phyloP scores from a whole-genome alignment of 116 monocot species.

The Papilionanthe hybrid region DNA sequence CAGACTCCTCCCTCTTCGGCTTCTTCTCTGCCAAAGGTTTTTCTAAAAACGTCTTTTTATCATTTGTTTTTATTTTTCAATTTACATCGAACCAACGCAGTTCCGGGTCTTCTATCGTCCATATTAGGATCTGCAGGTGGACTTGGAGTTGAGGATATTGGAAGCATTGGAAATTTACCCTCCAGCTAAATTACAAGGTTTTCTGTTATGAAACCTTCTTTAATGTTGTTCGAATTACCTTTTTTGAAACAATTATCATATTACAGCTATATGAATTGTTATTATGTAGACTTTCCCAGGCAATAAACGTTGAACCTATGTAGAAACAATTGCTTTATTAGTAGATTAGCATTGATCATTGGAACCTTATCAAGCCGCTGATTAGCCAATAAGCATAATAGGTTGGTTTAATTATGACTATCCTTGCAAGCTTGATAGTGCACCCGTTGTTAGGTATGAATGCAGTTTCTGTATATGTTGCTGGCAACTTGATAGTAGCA shows the following conservation, averaged over 20 bases:
- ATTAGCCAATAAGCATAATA: not conserved
- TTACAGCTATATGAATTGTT: not conserved
- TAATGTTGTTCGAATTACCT: not conserved
- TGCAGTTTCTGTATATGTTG: not conserved
- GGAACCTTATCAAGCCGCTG: not conserved
- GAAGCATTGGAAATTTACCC: constrained; percentile 84
- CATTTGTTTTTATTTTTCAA: not conserved
- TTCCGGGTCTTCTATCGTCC: not conserved
- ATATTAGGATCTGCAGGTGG: constrained; percentile 71
- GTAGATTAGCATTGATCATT: not conserved
- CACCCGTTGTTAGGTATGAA: too few species aligned
- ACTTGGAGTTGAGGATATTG: constrained; percentile 68
- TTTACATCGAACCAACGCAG: not conserved
- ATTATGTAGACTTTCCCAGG: not conserved
- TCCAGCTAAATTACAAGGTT: constrained; percentile 70
- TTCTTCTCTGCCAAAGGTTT: constrained; percentile 48
- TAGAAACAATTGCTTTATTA: not conserved
- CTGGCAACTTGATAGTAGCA: not conserved
- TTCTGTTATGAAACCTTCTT: not conserved
- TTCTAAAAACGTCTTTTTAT: not conserved
- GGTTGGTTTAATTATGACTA: too few species aligned
- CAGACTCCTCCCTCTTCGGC: constrained; percentile 46
- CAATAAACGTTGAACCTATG: not conserved
- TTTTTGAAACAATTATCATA: not conserved
- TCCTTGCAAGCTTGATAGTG: too few species aligned